Conservation (phyloP, 306 rosid genomes). For the Quercus agrifolia region DNA sequence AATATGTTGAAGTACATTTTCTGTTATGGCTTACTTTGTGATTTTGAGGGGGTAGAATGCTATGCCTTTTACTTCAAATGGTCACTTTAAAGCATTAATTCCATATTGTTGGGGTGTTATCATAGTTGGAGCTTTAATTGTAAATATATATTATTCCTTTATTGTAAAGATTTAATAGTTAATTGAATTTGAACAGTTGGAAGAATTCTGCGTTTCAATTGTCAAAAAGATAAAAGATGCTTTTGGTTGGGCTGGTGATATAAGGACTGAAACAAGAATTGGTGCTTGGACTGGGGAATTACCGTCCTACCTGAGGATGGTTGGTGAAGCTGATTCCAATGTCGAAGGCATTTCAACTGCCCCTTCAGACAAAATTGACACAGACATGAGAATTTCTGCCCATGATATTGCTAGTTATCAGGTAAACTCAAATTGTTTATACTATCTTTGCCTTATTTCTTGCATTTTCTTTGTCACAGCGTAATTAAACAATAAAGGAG, state of each 20-base stretch:
- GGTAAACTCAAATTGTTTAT: conserved; percentile 38
- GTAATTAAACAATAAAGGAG: neutral
- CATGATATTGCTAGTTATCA: conserved; percentile 92
- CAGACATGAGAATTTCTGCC: conserved; percentile 41
- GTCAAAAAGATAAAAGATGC: conserved; percentile 60
- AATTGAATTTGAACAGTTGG: conserved; percentile 50
- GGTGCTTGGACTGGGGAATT: conserved; percentile 80
- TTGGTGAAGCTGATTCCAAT: conserved; percentile 24
- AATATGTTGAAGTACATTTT: no score
- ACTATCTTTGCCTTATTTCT: neutral
- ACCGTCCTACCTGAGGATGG: conserved; percentile 59
- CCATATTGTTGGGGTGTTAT: neutral
- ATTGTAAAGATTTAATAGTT: conserved; percentile 21
- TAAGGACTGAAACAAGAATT: conserved; percentile 45
- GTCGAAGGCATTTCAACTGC: conserved; percentile 39
- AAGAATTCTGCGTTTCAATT: conserved; percentile 52
- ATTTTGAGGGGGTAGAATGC: neutral
- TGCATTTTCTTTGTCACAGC: neutral
- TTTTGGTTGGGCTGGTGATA: conserved; percentile 67
- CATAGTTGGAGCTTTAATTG: neutral
- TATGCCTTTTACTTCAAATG: neutral
- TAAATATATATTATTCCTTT: neutral
- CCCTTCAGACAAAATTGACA: conserved; percentile 41
- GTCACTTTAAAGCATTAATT: neutral
- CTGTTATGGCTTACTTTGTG: neutral